Base-by-base conservation (phyloP, 345 rosid genomes). In the Pistacia vera region DNA sequence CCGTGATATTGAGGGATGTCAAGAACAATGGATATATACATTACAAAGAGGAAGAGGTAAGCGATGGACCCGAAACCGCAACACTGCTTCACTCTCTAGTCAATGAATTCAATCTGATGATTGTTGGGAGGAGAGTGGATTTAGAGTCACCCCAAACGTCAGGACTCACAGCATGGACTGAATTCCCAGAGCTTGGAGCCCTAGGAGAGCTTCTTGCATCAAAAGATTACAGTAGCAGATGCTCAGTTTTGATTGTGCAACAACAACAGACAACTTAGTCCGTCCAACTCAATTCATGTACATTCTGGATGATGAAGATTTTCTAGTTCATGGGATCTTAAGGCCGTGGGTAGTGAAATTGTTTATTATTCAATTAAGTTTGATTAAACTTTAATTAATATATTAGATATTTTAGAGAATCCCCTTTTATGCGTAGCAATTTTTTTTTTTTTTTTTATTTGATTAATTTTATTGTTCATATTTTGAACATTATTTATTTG, bases 131-230 rank as follows among this genome's bases (percentile, higher is more conserved):
- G 80, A 78, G 86, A 12, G 76, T 7, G 83, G 82, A 2, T 59
- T 79, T 2, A 68, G 60, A 3, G 76, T 61, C 2, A 7, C 68
- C 77, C 2, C 88, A 86, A 63, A 85, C 83, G 5, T 54, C 69
- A 0, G 95, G 95, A 0, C 80, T 91, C 33, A 79, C 58, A 1
- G 75, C 84, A 75, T 93, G 96, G 96, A 87, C 77, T 62, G 97
- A 93, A 75, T 76, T 85, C 55, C 89, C 92, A 0, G 96, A 93
- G 76, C 81, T 93, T 52, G 96, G 96, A 30, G 17, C 84, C n/a
- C 30, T 93, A 0, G 93, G 96, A 41, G 97, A 93, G 77, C 68
- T 90, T 60, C 87, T 91, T 33, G 89, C 91, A 20, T 88, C 95
- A 12, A 66, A 68, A 5, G 95, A 90, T 81, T 13, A 88, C 36